These are phyloP conservation scores for Pelargonium australe DNA, from an alignment of 441 rosid genomes.

Conservation along the genomic window DNA sequence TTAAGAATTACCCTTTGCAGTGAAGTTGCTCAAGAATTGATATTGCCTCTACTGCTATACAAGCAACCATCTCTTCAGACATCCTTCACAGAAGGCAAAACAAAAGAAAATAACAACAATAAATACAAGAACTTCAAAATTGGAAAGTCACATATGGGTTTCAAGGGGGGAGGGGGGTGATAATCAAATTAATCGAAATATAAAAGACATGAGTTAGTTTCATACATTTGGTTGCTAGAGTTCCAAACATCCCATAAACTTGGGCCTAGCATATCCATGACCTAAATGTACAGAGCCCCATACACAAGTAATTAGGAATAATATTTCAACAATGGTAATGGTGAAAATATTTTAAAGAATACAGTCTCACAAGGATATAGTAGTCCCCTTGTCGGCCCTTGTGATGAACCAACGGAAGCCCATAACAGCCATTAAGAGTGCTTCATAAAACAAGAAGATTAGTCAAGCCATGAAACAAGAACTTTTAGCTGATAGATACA, in stretches of 20 bases:
- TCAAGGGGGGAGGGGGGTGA: background rate
- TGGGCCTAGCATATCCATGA: conserved; percentile 98
- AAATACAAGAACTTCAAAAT: conserved; percentile 11
- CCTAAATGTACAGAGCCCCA: conserved; percentile 38
- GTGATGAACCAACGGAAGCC: conserved; percentile 80
- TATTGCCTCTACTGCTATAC: conserved; percentile 94
- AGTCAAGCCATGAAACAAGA: conserved; percentile 16
- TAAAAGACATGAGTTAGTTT: conserved; percentile 12
- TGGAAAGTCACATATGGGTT: background rate
- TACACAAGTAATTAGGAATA: conserved; percentile 10
- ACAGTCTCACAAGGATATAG: conserved; percentile 71
- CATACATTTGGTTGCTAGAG: conserved; percentile 74
- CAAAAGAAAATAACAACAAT: conserved; percentile 12
- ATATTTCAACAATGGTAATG: background rate
- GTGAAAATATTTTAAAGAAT: background rate
- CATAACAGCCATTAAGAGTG: conserved; percentile 78
- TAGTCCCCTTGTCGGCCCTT: conserved; percentile 97
- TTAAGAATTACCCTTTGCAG: conserved; percentile 56
- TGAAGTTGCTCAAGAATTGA: conserved; percentile 92
- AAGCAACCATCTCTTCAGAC: conserved; percentile 81
- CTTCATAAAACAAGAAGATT: conserved; percentile 33
- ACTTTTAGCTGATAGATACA: conserved; percentile 6
- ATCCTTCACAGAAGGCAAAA: conserved; percentile 39
- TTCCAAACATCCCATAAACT: conserved; percentile 99
- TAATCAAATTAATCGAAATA: conserved; percentile 9